Base-by-base conservation (phyloP, 140 eudicot genomes). In the Cichorium intybus region DNA sequence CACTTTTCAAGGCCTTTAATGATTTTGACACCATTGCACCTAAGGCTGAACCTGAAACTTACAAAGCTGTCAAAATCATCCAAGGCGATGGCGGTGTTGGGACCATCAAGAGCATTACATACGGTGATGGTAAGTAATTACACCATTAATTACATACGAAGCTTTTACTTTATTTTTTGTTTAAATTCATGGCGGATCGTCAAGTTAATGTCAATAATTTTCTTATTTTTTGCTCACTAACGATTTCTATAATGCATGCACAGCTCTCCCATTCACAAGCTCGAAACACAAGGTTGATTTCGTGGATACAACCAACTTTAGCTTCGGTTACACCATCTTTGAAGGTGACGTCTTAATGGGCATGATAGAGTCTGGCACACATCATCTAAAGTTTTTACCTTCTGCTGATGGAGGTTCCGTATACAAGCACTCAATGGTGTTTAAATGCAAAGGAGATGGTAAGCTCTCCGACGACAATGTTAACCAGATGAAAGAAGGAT, bases 331-430 rank as follows among this genome's bases (percentile, higher is more conserved):
- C 57, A 27, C 70, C 6, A 8, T 64, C 12, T 46, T 64, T 20
- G 70, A 64, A 48, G 70, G 70, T 47, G 70, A 64, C 4, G 7
- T 20, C 58, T 64, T 64, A 20, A 10, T 64, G 48, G 70, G 70
- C 7, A 48, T 27, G 17, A 11, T 64, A 3, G 58, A 64, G 8
- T 45, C 58, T 4, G 34, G 22, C n/a, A 28, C 21, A 11, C 70
- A 46, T 48, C 70, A 47, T 27, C 12, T 48, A 4, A 28, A 64
- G 28, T 17, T 64, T 21, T 2, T 64, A 26, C 70, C 66, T 35
- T 60, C 58, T 28, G 10, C 46, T 10, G 34, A 63, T 17, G 70
- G 70, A 11, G 70, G 58, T 28, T 14, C 41, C 10, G n/a, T 64
- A 29, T 64, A 24, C 47, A 64, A 64, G 31, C 58, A 64, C 22